Evolutionary conservation across 495 filamentous ascomycete species (phyloP), one percentile per base, ranked within the genome.

Genomic region (Pyrenopolyporus hunteri): DNA sequence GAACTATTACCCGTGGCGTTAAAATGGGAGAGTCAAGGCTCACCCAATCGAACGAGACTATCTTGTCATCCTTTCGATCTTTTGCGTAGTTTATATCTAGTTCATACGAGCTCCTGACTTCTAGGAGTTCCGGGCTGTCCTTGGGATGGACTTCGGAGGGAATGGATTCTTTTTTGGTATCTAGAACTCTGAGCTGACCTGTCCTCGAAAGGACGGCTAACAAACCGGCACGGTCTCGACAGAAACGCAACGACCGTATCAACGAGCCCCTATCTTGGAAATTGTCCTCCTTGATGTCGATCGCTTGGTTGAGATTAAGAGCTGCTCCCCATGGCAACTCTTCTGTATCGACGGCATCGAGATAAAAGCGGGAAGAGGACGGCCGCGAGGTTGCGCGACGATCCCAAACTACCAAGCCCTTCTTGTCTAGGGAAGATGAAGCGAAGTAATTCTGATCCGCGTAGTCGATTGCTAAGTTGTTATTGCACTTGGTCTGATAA

Each of bases 371-470:
- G 5, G 73, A 80, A 25, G 76, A 74, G 13, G 71, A 57, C 6
- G 73, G 65, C 7, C 84, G 81, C 25, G 78, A 68, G 6, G 85
- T 82, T 40, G 85, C 86, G 10, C 94, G 87, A 13, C 87, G 84
- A 72, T 98, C 94, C 94, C 94, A 98, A 11, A 98, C 81, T 59
- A 88, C 89, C 49, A 98, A 82, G 73, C 72, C 95, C 80, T 68
- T 86, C 74, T 67, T 85, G 70, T 72, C 81, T 9, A 89, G 76
- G 8, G 84, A 84, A n/a, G 89, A 91, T 4, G 92, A 96, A 0
- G 92, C 90, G 72, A 98, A 96, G 67, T 96, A 97, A 66, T 97
- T 97, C 66, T 91, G 86, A 71, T 98, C 91, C 8, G 88, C 80
- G 63, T 88, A 89, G 72, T 98, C 91, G 57, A 98, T 92, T 22